Evolutionary conservation across 768 basidiomycete species (phyloP).

Genomic region (Kwoniella europaea): DNA sequence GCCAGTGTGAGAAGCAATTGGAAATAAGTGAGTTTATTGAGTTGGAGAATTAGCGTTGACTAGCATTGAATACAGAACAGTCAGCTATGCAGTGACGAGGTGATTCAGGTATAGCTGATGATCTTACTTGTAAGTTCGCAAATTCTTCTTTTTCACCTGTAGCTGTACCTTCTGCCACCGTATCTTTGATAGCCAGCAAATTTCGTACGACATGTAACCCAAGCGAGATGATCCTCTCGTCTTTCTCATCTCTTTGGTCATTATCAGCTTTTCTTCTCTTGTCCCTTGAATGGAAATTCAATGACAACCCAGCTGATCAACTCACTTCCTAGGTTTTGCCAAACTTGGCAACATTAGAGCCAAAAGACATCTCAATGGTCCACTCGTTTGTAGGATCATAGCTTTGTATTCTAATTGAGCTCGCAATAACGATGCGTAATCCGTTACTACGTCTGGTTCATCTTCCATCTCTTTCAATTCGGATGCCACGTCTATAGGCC

Average conservation of each 20-base stretch:
- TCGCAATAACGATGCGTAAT: conserved; percentile 81
- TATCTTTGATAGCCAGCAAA: conserved; percentile 90
- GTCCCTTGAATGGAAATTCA: not conserved
- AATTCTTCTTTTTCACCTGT: conserved; percentile 81
- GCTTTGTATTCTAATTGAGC: conserved; percentile 88
- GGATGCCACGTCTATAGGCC: conserved; percentile 95
- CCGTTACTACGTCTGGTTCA: conserved; percentile 74
- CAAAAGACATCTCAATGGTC: conserved; percentile 46
- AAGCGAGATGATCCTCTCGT: conserved; percentile 84
- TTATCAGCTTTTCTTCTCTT: not conserved
- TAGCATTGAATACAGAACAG: conserved; percentile 28
- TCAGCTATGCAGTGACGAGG: not conserved
- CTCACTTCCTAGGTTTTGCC: conserved; percentile 66
- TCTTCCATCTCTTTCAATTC: conserved; percentile 88
- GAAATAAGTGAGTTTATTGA: conserved; percentile 74
- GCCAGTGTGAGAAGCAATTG: conserved; percentile 84
- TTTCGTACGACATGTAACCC: conserved; percentile 89
- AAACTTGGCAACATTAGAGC: conserved; percentile 75
- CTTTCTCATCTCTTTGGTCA: conserved; percentile 68
- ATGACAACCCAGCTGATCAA: not conserved
- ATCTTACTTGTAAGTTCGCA: conserved; percentile 69
- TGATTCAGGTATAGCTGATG: not conserved
- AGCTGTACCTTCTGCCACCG: conserved; percentile 70
- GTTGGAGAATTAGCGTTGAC: conserved; percentile 71
- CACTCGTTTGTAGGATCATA: conserved; percentile 41